A percentile compares a stretch with the other conserved stretches of the same genome.
Conservation (phyloP, 2,329 filamentous ascomycete species). For the Mollisiaceae sp. region DNA sequence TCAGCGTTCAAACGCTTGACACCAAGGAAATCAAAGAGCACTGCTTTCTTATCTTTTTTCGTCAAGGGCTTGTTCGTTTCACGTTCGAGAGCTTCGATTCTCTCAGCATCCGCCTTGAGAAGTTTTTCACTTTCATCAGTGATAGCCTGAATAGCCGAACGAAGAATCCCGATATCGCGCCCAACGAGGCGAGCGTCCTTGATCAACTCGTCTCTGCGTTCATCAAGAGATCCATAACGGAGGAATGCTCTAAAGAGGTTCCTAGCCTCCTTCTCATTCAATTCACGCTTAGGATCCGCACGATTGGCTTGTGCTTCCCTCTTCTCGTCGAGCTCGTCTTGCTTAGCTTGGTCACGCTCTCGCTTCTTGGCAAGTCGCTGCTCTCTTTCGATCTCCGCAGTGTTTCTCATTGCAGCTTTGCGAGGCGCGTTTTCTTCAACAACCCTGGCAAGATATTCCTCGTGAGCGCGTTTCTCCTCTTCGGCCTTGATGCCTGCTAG, state of each 20-base stretch:
- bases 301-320: constrained; percentile 76
- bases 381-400: constrained; percentile 63
- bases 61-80: constrained; percentile 80
- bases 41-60: constrained; percentile 97
- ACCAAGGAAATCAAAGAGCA: constrained; percentile 91
- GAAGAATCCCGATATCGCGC: constrained; percentile 81
- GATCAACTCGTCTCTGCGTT: constrained; percentile 85
- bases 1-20: constrained; percentile 96
- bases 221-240: constrained; percentile 87
- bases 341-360: constrained; percentile 68
- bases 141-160: constrained; percentile 70
- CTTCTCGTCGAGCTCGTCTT: constrained; percentile 67
- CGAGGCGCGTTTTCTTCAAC: constrained; percentile 87
- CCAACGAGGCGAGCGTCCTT: constrained; percentile 83
- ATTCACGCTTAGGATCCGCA: constrained; percentile 83
- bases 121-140: constrained; percentile 73
- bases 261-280: constrained; percentile 91
- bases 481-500: constrained; percentile 88
- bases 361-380: constrained; percentile 70
- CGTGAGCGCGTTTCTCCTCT: constrained; percentile 83
- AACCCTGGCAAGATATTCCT: constrained; percentile 80
- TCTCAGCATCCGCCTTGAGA: constrained; percentile 73
- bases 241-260: constrained; percentile 91
- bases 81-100: constrained; percentile 67
- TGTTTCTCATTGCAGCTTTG: constrained; percentile 66